Conservation (phyloP, 331 rosid genomes). For the Quercus tomentella region DNA sequence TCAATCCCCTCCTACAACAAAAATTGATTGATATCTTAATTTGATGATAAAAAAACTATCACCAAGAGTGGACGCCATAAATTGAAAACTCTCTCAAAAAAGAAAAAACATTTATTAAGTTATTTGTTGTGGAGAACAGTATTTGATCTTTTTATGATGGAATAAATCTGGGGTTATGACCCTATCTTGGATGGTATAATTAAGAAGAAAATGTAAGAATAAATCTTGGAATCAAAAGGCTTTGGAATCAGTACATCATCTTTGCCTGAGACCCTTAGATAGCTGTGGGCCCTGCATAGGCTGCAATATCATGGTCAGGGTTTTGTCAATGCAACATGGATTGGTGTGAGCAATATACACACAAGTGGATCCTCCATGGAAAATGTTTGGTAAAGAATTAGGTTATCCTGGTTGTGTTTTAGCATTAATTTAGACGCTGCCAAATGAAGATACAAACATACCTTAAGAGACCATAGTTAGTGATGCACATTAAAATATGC, state of each 20-base stretch:
- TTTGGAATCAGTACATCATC: too few species aligned
- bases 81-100: too few species aligned
- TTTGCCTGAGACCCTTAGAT: too few species aligned
- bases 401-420: not conserved
- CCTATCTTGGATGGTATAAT: too few species aligned
- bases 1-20: accelerated
- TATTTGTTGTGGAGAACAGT: too few species aligned
- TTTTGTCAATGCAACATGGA: not conserved
- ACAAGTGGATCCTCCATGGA: not conserved
- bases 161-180: too few species aligned
- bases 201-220: too few species aligned
- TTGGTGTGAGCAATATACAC: not conserved
- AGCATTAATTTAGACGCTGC: constrained; percentile 28
- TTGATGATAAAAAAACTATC: accelerated
- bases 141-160: too few species aligned
- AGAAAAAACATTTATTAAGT: too few species aligned
- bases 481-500: not conserved
- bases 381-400: constrained; percentile 12
- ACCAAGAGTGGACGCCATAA: accelerated
- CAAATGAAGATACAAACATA: constrained; percentile 13
- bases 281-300: too few species aligned
- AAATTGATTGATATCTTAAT: too few species aligned
- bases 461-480: not conserved
- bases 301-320: not conserved
- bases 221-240: too few species aligned